phyloP scores from a whole-genome alignment of 805 yeast species.

The Saccharomyces paradoxus region DNA sequence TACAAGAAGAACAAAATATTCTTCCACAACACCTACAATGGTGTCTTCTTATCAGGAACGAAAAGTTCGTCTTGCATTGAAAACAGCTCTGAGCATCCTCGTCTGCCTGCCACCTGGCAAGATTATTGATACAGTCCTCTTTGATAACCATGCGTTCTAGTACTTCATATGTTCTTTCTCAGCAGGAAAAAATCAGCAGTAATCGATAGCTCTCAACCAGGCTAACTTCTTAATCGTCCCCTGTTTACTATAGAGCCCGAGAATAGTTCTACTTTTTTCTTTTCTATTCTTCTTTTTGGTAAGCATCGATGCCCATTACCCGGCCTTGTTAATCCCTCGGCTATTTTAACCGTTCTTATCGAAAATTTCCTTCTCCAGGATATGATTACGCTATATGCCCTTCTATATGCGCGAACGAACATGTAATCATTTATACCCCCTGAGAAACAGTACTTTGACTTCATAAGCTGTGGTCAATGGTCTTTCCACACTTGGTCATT shows the following conservation, averaged over 20 bases:
- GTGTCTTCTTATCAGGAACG: conserved; percentile 50
- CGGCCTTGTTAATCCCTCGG: background rate
- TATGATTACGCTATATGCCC: too few species aligned
- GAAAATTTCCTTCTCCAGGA: background rate
- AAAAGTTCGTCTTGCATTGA: conserved; percentile 39
- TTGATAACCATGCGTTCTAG: background rate
- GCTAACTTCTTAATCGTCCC: background rate
- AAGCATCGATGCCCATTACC: background rate
- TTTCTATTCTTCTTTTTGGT: background rate
- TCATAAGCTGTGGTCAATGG: too few species aligned
- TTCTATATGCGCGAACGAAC: too few species aligned
- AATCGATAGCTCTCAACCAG: background rate
- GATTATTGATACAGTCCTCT: conserved; percentile 11
- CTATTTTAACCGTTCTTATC: background rate
- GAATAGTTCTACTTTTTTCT: background rate
- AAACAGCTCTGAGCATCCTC: conserved; percentile 33
- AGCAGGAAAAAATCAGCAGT: background rate
- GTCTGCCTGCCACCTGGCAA: conserved; percentile 30
- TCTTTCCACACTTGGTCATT: background rate
- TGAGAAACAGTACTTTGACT: too few species aligned
- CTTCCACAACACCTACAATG: conserved; percentile 65
- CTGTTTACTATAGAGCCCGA: background rate
- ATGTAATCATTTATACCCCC: too few species aligned
- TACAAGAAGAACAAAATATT: conserved; percentile 45
- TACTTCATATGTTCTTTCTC: background rate